Base-by-base conservation (phyloP, 2,329 filamentous ascomycete genomes). In the Ophioceras dolichostomum region DNA sequence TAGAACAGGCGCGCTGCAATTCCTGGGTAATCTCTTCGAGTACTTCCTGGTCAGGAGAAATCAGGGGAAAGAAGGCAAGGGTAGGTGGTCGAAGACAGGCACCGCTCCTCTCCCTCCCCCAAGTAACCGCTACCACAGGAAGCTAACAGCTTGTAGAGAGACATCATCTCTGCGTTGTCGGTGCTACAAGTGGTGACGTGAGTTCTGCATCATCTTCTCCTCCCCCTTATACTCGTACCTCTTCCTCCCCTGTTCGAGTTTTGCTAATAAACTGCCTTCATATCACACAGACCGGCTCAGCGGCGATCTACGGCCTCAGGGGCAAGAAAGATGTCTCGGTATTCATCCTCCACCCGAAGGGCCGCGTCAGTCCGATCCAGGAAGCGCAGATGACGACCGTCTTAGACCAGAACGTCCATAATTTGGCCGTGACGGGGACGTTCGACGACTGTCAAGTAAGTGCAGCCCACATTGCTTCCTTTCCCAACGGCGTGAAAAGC, bases 301-400 rank as follows among this genome's bases (percentile, higher is more conserved):
- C 89, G 10, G 91, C 91, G 46, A 96, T 98, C 49, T 95, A 96
- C 54, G 91, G 91, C 39, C 70, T 98, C 38, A 69, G 88, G 36
- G 87, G 88, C 38, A 96, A 96, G 76, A 88, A 94, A 62, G 91
- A 98, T 68, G 84, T 95, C 13, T 93, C 86, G 0, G 84, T 96
- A 37, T 91, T 94, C 64, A 96, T 98, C 55, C 72, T 96, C 51
- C 82, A 89, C 58, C 91, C 91, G 19, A 84, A 91, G 59, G 89
- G 87, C 43, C 83, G 86, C 47, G 82, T 96, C 44, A 87, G 81
- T 55, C 84, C 87, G 12, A 83, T 96, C 40, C 91, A 96, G 59
- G 86, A 96, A 60, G 83, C 84, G 4, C 91, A 96, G 64, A 96
- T 96, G 91, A 95, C 88, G 1, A 95, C 89, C 0, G 83, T 91